A percentile compares a stretch with the other conserved stretches of the same genome.
Conservation (phyloP, 176 grass and related monocot genomes). For the Cymbopogon citratus region DNA sequence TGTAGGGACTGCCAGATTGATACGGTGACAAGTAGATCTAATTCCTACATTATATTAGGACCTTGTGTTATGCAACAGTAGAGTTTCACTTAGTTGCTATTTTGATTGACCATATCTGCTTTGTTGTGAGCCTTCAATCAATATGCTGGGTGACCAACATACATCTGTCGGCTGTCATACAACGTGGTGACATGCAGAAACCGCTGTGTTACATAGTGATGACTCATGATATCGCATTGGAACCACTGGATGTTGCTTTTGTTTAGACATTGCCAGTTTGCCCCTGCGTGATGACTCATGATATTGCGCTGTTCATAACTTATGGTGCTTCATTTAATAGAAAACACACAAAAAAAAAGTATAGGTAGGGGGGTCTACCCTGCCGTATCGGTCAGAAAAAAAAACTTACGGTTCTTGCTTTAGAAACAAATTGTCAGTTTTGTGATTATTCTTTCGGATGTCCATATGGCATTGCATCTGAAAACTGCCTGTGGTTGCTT, state of each 20-base stretch:
- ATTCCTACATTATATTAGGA: no score
- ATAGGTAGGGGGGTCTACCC: no score
- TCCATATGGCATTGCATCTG: background rate
- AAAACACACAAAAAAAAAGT: no score
- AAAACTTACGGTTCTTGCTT: background rate
- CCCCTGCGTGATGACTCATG: background rate
- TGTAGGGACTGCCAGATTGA: background rate
- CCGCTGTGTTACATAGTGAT: no score
- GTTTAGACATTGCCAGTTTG: background rate
- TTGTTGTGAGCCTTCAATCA: background rate
- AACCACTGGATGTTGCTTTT: background rate
- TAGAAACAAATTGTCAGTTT: background rate
- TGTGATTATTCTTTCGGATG: background rate
- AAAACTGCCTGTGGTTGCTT: background rate
- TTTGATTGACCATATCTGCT: background rate
- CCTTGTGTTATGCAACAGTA: background rate
- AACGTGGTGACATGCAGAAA: no score
- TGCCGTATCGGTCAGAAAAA: no score
- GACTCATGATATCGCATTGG: background rate
- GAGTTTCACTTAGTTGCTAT: background rate
- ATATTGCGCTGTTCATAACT: background rate
- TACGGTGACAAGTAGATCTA: background rate
- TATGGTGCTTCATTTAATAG: no score
- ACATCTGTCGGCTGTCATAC: no score
- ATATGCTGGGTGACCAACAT: background rate